Evolutionary conservation across 78 protist species (phyloP).

Genomic region (Bigelowiella natans): DNA sequence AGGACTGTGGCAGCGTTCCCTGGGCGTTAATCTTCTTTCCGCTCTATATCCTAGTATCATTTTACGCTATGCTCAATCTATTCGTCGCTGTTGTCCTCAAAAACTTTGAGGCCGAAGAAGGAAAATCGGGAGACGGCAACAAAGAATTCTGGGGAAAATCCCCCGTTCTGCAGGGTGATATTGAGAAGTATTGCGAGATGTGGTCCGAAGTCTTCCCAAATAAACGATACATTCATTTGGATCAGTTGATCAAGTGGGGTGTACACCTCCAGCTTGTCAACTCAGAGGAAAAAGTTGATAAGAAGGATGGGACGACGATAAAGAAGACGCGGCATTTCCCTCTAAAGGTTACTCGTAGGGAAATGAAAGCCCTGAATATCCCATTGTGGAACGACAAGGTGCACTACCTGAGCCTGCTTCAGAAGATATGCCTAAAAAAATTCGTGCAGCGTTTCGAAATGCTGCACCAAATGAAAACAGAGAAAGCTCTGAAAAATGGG

Average conservation of each 20-base stretch:
- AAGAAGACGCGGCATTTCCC: neutral
- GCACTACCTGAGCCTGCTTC: neutral
- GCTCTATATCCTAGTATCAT: neutral
- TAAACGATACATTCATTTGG: neutral
- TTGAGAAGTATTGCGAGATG: neutral
- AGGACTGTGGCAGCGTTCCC: neutral
- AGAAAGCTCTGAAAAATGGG: neutral
- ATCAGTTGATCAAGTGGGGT: neutral
- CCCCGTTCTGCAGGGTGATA: neutral
- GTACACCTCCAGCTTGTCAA: neutral
- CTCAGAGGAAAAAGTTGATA: neutral
- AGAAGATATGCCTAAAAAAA: neutral
- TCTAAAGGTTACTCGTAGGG: neutral
- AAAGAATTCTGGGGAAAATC: neutral
- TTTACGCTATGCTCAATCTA: neutral
- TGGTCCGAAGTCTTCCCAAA: neutral
- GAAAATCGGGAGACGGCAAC: neutral
- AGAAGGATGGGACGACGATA: too few species aligned
- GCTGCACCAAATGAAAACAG: neutral
- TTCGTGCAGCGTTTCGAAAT: neutral
- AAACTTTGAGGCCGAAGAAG: neutral
- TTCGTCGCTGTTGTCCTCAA: conserved; percentile 23
- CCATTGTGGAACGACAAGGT: neutral
- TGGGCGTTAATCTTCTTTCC: neutral
- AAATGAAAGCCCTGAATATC: neutral